Percentiles rank a stretch among this genome's conserved stretches.
Conservation (phyloP, 345 rosid genomes). For the Acer yangbiense region DNA sequence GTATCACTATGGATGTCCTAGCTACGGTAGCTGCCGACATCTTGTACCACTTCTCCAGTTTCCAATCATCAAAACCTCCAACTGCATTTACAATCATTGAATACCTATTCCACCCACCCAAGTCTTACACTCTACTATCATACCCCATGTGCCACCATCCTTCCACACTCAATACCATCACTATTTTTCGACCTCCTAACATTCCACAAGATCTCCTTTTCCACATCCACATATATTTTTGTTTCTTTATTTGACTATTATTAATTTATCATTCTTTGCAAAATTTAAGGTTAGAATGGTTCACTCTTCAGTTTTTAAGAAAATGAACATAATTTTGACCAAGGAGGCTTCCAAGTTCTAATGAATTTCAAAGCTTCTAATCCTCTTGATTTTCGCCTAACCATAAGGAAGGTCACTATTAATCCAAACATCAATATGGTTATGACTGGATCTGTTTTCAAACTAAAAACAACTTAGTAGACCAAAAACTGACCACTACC, state of each 20-base stretch:
- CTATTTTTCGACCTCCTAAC: not conserved
- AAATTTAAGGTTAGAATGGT: not conserved
- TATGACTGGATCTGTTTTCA: slow-evolving; percentile 7
- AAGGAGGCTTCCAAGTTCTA: not conserved
- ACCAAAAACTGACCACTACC: not conserved
- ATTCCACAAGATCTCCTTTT: not conserved
- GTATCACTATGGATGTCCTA: not conserved
- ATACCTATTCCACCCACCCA: not conserved
- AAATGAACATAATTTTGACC: not conserved
- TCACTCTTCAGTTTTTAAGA: not conserved
- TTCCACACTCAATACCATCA: not conserved
- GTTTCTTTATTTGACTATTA: too few species aligned
- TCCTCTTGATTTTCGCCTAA: not conserved
- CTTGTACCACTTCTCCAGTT: not conserved
- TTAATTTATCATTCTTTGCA: not conserved
- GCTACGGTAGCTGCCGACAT: not conserved
- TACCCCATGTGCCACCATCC: not conserved
- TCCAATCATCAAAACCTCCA: not conserved
- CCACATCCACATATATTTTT: not conserved
- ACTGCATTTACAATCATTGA: too few species aligned
- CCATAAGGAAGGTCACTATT: not conserved
- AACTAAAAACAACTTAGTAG: not conserved
- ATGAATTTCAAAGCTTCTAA: not conserved
- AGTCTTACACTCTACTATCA: too few species aligned
- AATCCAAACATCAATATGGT: not conserved